A percentile compares a stretch with the other conserved stretches of the same genome.
Evolutionary conservation across 2,329 filamentous ascomycete species (phyloP).

Genomic region (Pseudocercospora cruenta): DNA sequence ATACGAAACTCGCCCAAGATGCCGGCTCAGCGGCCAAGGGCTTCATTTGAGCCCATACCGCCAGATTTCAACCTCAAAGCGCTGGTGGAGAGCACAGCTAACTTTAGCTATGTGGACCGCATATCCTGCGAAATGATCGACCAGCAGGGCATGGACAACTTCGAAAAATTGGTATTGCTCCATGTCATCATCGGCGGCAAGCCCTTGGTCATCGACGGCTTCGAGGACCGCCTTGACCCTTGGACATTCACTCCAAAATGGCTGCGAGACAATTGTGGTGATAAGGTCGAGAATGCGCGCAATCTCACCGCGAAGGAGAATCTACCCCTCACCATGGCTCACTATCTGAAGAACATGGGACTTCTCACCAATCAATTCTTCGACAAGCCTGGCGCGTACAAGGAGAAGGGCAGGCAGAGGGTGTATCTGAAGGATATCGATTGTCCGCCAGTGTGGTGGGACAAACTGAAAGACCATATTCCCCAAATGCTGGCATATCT

Average conservation of each 20-base stretch:
- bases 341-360: constrained; percentile 87
- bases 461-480: constrained; percentile 75
- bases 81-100: constrained; percentile 76
- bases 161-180: constrained; percentile 81
- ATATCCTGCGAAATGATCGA: constrained; percentile 79
- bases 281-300: constrained; percentile 81
- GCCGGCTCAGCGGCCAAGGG: constrained; percentile 78
- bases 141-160: constrained; percentile 73
- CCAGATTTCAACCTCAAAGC: constrained; percentile 77
- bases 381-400: constrained; percentile 70
- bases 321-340: constrained; percentile 81
- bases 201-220: constrained; percentile 88
- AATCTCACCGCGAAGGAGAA: constrained; percentile 74
- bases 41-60: constrained; percentile 88
- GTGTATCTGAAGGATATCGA: constrained; percentile 98
- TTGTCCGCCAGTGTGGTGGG: constrained; percentile 83
- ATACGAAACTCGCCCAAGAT: constrained; percentile 52
- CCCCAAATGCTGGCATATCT: constrained; percentile 86
- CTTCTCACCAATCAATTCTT: constrained; percentile 80
- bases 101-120: constrained; percentile 84
- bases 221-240: constrained; percentile 73
- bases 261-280: constrained; percentile 77
- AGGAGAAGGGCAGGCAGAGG: constrained; percentile 77
- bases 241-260: constrained; percentile 79
- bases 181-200: constrained; percentile 85